Evolutionary conservation across 129 eudicot species (phyloP).

Genomic region (Gnaphalium uliginosum): DNA sequence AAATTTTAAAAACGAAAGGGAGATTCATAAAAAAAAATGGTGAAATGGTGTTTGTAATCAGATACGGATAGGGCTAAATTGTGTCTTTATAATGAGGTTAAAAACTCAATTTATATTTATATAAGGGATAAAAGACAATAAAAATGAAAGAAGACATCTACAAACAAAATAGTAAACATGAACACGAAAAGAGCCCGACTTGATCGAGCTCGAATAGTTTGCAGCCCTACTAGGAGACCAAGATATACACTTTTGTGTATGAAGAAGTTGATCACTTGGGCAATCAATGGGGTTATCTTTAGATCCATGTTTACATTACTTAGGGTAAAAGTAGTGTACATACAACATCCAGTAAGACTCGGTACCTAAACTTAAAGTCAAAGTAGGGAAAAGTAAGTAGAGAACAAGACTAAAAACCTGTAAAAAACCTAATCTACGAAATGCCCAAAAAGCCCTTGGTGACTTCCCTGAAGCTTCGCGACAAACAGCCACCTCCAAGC

Average conservation of each 20-base stretch:
- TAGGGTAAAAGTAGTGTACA: neutral
- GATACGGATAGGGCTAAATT: neutral
- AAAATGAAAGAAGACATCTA: neutral
- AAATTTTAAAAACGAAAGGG: neutral
- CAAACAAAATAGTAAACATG: neutral
- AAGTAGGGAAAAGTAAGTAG: neutral
- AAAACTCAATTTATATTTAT: neutral
- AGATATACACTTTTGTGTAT: neutral
- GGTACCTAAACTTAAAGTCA: neutral
- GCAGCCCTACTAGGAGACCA: neutral
- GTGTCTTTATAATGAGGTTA: neutral
- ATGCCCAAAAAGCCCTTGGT: slow-evolving; percentile 98
- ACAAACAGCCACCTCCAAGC: slow-evolving; percentile 77
- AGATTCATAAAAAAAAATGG: neutral
- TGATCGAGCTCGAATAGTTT: neutral
- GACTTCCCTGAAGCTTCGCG: slow-evolving; percentile 83
- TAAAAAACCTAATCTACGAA: slow-evolving; percentile 79
- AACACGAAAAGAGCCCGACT: neutral
- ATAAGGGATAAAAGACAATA: too few species aligned
- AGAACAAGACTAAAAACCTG: slow-evolving; percentile 45
- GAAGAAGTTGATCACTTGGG: neutral
- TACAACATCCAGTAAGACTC: neutral
- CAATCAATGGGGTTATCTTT: neutral
- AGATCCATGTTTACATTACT: slow-evolving; percentile 4
- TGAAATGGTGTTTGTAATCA: neutral